Evolutionary conservation across 169 alveolate genomes (phyloP), one percentile per base, ranked within the genome.

Genomic region (Cryptosporidium ubiquitum): DNA sequence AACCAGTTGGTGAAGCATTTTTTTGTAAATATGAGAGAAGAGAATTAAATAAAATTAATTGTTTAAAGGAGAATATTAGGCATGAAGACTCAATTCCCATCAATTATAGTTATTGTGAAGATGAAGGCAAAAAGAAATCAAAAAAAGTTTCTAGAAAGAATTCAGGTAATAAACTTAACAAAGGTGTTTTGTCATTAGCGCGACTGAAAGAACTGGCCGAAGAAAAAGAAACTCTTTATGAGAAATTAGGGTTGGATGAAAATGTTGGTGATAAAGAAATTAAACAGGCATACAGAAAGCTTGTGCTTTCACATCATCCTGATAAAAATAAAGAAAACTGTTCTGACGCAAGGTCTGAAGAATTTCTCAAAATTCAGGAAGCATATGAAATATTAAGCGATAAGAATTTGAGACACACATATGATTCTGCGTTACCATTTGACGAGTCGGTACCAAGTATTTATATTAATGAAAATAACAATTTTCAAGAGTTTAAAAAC

Each of bases 391-490:
- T 96, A 1, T 85, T 97, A 61, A 94, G 96, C 23, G 98, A 96
- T 85, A 92, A 93, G 29, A 92, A 92, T 70, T 93, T 96, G 85
- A 91, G 98, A 70, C 95, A 93, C 69, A 95, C 95, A 79, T 97
- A 96, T 91, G 99, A 97, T 84, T 95, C 97, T 68, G 95, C 97
- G 33, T 91, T 96, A 52, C 98, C 98, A 14, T 97, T 97, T 91
- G 98, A 97, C 86, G 99, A 97, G 92, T 58, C 93, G 31, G 95
- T 97, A 16, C 99, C 99, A 18, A 95, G 96, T 42, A 52, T 51
- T 58, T 92, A 92, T n/a, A 94, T 92, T 71, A 84, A 84, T 40
- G 84, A 91, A 44, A 95, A 85, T 37, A 94, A 93, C 51, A 91
- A 93, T 61, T 97, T 96, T 84, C 92, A 91, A 61, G 35, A 61